Percentiles rank a stretch among this genome's conserved stretches.
These are phyloP conservation scores for Teratosphaeria gauchensis DNA, from an alignment of 2,329 filamentous ascomycete genomes.

Conservation along the genomic window DNA sequence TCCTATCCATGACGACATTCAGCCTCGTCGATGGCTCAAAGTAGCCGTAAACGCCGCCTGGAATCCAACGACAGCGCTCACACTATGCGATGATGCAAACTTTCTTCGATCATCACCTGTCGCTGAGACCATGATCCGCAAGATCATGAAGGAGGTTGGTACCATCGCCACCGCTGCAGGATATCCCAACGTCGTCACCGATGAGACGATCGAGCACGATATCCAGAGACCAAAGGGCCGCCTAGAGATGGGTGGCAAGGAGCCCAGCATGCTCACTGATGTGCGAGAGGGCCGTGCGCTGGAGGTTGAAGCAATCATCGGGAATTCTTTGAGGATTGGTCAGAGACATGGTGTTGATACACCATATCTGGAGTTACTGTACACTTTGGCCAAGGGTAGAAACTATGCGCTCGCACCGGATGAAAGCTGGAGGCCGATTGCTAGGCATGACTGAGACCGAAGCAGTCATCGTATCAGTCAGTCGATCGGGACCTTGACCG, in stretches of 20 bases:
- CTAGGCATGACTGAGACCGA: slow-evolving; percentile 5
- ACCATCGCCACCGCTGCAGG: slow-evolving; percentile 32
- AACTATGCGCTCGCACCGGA: slow-evolving; percentile 10
- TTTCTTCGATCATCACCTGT: slow-evolving; percentile 37
- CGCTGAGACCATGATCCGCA: slow-evolving; percentile 29
- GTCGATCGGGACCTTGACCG: too few species aligned
- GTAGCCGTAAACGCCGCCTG: slow-evolving; percentile 50
- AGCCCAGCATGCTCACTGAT: slow-evolving; percentile 43
- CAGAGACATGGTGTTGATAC: slow-evolving; percentile 30
- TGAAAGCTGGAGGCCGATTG: slow-evolving; percentile 11
- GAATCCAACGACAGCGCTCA: slow-evolving; percentile 51
- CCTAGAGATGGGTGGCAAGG: slow-evolving; percentile 32
- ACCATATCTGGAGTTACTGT: slow-evolving; percentile 34
- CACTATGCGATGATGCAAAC: slow-evolving; percentile 43
- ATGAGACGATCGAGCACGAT: slow-evolving; percentile 31
- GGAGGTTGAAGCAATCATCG: slow-evolving; percentile 42
- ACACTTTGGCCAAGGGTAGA: slow-evolving; percentile 32
- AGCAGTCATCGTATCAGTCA: not conserved
- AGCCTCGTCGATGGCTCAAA: slow-evolving; percentile 50
- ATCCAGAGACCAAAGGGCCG: slow-evolving; percentile 31
- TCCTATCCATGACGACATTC: slow-evolving; percentile 44
- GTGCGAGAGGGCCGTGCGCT: slow-evolving; percentile 34
- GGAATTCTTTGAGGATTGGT: slow-evolving; percentile 35
- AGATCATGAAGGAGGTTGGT: slow-evolving; percentile 38
- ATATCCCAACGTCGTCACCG: slow-evolving; percentile 26